These are phyloP conservation scores for Macrophomina pseudophaseolina DNA, from an alignment of 2,329 filamentous ascomycete species.

Conservation along the genomic window DNA sequence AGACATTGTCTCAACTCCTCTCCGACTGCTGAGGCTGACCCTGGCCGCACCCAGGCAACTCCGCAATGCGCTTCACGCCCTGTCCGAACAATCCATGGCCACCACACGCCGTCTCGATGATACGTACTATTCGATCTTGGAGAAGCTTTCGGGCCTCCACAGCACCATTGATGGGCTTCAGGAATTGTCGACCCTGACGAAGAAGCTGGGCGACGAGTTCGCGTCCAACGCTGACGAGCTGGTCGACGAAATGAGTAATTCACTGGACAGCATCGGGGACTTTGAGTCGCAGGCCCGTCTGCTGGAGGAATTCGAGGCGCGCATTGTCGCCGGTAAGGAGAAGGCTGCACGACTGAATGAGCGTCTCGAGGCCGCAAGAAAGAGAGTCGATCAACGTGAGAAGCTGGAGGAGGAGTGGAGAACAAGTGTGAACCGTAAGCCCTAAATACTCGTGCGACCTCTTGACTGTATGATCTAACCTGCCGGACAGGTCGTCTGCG, in stretches of 20 bases:
- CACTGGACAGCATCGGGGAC: slow-evolving; percentile 64
- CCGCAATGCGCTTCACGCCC: slow-evolving; percentile 45
- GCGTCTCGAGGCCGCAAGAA: slow-evolving; percentile 67
- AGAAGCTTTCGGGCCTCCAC: slow-evolving; percentile 69
- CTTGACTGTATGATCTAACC: neutral
- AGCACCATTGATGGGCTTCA: slow-evolving; percentile 68
- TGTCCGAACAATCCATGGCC: slow-evolving; percentile 65
- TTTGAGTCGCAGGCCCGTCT: slow-evolving; percentile 69
- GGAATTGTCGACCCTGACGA: slow-evolving; percentile 68
- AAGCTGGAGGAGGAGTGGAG: slow-evolving; percentile 62
- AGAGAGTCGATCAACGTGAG: slow-evolving; percentile 71
- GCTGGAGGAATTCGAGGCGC: slow-evolving; percentile 65
- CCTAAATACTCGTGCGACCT: neutral
- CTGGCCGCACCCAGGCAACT: slow-evolving; percentile 41
- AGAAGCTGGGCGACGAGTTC: slow-evolving; percentile 64
- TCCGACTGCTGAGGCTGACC: neutral
- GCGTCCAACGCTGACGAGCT: slow-evolving; percentile 64
- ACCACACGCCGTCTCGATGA: slow-evolving; percentile 72
- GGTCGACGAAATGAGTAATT: slow-evolving; percentile 63
- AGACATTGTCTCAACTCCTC: slow-evolving; percentile 8
- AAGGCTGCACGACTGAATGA: slow-evolving; percentile 65
- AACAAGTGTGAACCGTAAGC: slow-evolving; percentile 27
- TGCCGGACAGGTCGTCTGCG: slow-evolving; percentile 58
- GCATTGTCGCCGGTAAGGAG: slow-evolving; percentile 65
- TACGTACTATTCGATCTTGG: slow-evolving; percentile 74